Evolutionary conservation across 768 basidiomycete genomes (phyloP).

Genomic region (Xanthoconium stramineum): DNA sequence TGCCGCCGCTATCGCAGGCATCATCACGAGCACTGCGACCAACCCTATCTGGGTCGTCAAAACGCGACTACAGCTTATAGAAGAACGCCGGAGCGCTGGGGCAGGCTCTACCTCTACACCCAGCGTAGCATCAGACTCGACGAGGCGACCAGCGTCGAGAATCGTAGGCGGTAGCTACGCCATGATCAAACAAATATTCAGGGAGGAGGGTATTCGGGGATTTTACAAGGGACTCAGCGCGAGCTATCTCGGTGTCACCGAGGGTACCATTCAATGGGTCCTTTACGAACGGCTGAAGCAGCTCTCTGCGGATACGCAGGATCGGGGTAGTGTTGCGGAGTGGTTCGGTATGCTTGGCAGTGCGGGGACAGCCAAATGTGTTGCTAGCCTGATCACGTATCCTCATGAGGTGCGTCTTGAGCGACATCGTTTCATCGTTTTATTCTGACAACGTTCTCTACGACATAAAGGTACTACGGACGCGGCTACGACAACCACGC

Average conservation of each 20-base stretch:
- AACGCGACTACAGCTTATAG: constrained; percentile 82
- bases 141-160: constrained; percentile 17
- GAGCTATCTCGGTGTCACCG: constrained; percentile 92
- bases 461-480: constrained; percentile 72
- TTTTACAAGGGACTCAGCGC: constrained; percentile 96
- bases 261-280: constrained; percentile 96
- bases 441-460: not conserved
- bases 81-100: constrained; percentile 23
- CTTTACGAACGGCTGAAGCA: constrained; percentile 90
- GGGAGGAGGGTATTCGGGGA: constrained; percentile 79
- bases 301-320: constrained; percentile 52
- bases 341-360: constrained; percentile 86
- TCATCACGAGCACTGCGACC: constrained; percentile 84
- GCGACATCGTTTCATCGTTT: not conserved
- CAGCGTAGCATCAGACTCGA: not conserved
- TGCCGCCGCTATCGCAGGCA: constrained; percentile 83
- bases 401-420: constrained; percentile 80
- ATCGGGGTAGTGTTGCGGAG: constrained; percentile 53
- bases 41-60: constrained; percentile 99
- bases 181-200: constrained; percentile 70
- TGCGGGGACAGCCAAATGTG: constrained; percentile 89
- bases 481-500: constrained; percentile 85
- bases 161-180: constrained; percentile 52
- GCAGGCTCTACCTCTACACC: not conserved
- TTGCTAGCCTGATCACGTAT: constrained; percentile 94